phyloP scores from a whole-genome alignment of 1,284 basidiomycete genomes.

The Melampsora americana region DNA sequence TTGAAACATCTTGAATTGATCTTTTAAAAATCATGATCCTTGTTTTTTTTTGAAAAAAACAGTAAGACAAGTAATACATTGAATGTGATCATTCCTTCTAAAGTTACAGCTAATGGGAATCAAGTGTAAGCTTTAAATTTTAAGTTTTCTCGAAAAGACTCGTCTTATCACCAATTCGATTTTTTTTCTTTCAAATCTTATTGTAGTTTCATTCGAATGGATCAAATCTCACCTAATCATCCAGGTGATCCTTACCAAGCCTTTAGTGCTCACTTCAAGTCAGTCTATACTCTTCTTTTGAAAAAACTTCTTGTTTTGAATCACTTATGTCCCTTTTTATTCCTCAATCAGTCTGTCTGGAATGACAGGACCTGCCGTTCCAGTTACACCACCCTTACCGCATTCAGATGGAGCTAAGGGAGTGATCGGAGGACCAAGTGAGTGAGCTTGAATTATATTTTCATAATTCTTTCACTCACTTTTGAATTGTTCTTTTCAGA shows the following conservation, averaged over 20 bases:
- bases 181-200: no score
- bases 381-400: background rate
- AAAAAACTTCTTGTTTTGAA: no score
- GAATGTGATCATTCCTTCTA: background rate
- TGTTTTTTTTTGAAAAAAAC: no score
- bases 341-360: background rate
- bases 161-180: no score
- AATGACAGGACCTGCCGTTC: background rate
- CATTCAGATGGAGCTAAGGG: background rate
- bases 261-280: background rate
- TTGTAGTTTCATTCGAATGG: background rate
- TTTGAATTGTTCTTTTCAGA: background rate
- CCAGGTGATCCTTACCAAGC: background rate
- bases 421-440: background rate
- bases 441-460: no score
- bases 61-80: background rate
- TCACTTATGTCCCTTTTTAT: no score
- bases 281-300: no score
- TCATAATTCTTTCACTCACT: no score
- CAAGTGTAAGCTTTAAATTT: background rate
- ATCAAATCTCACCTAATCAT: background rate
- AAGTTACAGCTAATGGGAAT: background rate
- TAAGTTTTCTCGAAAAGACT: no score
- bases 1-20: no score
- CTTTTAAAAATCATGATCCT: no score